phyloP scores from a whole-genome alignment of 2,329 filamentous ascomycete genomes.

The Bimuria novae-zelandiae region DNA sequence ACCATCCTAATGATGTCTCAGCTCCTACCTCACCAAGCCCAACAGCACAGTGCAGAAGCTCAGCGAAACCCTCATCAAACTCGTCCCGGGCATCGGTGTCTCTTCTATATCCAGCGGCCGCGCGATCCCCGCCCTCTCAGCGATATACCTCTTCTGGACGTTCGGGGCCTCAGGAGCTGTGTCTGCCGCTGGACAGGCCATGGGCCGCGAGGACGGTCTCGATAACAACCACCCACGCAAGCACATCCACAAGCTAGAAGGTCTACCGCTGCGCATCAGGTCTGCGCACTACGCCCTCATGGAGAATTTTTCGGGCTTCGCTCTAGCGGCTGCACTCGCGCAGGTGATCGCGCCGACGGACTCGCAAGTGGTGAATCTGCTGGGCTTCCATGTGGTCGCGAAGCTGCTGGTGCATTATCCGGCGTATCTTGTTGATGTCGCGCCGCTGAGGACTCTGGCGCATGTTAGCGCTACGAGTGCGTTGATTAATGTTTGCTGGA shows the following conservation, averaged over 20 bases:
- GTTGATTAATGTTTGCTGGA: conserved; percentile 1
- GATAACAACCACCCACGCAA: conserved; percentile 1
- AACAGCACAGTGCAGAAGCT: not conserved
- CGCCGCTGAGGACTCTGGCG: not conserved
- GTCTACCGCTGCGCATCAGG: not conserved
- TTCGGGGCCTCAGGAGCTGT: conserved; percentile 1
- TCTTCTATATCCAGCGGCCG: not conserved
- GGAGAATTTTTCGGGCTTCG: conserved; percentile 3
- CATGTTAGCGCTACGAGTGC: conserved; percentile 2
- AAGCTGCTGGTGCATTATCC: conserved; percentile 2
- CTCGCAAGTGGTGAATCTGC: not conserved
- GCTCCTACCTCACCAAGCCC: not conserved
- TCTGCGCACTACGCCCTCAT: conserved; percentile 2
- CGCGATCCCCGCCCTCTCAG: not conserved
- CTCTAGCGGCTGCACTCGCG: not conserved
- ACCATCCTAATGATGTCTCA: not conserved
- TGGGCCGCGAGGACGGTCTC: not conserved
- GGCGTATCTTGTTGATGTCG: not conserved
- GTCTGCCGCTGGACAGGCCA: not conserved
- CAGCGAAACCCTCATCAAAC: not conserved
- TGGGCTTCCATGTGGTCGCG: conserved; percentile 1
- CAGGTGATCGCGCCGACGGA: not conserved
- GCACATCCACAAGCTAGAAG: not conserved
- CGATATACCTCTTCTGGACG: conserved; percentile 4
- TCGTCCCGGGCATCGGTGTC: not conserved